Base-by-base conservation (phyloP, 495 filamentous ascomycete species). In the Penicillium angulare region DNA sequence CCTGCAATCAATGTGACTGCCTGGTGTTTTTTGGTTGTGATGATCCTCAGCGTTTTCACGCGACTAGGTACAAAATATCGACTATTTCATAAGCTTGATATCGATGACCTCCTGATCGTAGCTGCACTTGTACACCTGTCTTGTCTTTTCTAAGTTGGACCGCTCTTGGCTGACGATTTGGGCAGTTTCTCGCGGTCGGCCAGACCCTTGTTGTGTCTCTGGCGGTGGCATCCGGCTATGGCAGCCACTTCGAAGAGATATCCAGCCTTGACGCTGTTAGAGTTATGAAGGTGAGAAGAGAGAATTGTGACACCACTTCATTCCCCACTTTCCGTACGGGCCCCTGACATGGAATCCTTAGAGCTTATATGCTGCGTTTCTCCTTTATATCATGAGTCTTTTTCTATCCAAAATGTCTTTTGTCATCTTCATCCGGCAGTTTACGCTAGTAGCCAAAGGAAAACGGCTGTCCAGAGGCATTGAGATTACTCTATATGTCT, bases 221-320 rank as follows among this genome's bases (percentile, higher is more conserved):
- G 27, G 57, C 64, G 10, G 61, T 64, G 8, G 45, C 32, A n/a
- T 59, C 57, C 23, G 64, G 64, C 2, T 66, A 66, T 56, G 64
- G 64, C 29, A 44, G 53, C 8, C 60, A 57, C 44, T 54, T 27
- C 9, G 23, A 32, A n/a, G 41, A 50, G 9, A 43, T 66, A 23
- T 51, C 43, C 12, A 43, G 23, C 7, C 4, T 22, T 12, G 23
- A 53, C 18, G 40, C 61, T n/a, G 44, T 61, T 2, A 7, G 39
- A 9, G 47, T 64, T 18, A 61, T 64, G 61, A 64, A 66, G 50
- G 64, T 64, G 18, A n/a, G 55, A n/a, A n/a, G n/a, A n/a, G n/a
- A n/a, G n/a, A n/a, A n/a, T n/a, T n/a, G n/a, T n/a, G n/a, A n/a
- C n/a, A n/a, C n/a, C n/a, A n/a, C n/a, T n/a, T n/a, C n/a, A n/a